Evolutionary conservation across 176 grass and related monocot species (phyloP), one percentile per base, ranked within the genome.

Genomic region (Aegilops sharonensis): DNA sequence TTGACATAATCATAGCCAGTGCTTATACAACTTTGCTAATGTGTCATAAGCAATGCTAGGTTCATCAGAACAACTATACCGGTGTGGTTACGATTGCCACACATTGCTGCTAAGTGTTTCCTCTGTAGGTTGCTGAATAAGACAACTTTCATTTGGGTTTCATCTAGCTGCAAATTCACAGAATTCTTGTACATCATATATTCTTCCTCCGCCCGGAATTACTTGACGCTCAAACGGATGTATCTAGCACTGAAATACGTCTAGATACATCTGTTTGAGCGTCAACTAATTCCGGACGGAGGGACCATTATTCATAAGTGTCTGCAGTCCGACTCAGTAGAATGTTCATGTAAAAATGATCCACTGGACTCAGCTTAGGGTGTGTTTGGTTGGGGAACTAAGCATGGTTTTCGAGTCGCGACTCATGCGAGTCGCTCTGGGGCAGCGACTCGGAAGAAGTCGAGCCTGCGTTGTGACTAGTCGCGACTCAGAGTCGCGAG

Each of bases 81-180:
- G 29, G 18, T 62, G 52, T 10, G 23, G 39, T 42, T 56, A 42
- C 81, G 24, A 32, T 83, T 69, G 3, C 37, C 14, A 2, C 52
- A 6, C 8, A 10, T 48, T 79, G 32, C 43, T 45, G 36, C 56
- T 29, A 29, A 3, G 24, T 64, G 36, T 52, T 18, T 71, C 15
- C 54, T 31, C 52, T 72, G 21, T 29, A 79, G 15, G 27, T 65
- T 37, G 39, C 54, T 52, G 52, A 79, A 84, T n/a, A 78, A 34
- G 32, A 68, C 18, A 29, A 25, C 54, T 5, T 48, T 59, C 9
- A 59, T 64, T 85, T 60, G 17, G 5, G 43, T 57, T 86, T 78
- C 60, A 80, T 47, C 25, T 75, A 52, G 45, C 70, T 80, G 10
- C 6, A 47, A 32, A 84, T 87, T 47, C 60, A 47, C 52, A 31